phyloP scores from a whole-genome alignment of 176 grass and related monocot species.

The Hordeum marinum region DNA sequence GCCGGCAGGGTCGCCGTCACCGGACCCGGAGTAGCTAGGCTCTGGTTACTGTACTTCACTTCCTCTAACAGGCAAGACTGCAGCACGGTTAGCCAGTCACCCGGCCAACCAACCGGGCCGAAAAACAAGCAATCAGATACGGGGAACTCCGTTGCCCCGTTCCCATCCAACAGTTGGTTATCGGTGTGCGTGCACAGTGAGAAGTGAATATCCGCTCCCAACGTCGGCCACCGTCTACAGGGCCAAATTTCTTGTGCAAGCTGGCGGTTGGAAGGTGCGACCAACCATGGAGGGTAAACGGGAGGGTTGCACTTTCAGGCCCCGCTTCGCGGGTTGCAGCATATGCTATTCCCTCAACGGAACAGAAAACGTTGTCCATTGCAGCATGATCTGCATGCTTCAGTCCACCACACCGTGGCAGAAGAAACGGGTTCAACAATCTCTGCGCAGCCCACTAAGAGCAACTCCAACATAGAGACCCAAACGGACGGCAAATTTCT shows the following conservation, averaged over 20 bases:
- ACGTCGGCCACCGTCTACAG: not conserved
- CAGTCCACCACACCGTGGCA: too few relatives aligned
- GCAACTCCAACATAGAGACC: too few relatives aligned
- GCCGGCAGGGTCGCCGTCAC: slow-evolving; percentile 22
- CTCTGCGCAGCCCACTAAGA: too few relatives aligned
- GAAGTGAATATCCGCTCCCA: not conserved
- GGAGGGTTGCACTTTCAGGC: too few relatives aligned
- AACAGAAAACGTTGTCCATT: too few relatives aligned
- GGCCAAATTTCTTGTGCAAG: not conserved
- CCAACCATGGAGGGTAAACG: not conserved
- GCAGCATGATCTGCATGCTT: too few relatives aligned
- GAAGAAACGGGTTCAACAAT: too few relatives aligned
- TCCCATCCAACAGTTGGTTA: not conserved
- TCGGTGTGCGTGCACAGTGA: not conserved
- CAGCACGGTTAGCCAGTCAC: not conserved
- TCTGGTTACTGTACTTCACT: not conserved
- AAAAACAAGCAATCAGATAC: not conserved
- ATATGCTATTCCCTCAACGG: not conserved
- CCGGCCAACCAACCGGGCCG: slow-evolving; percentile 6
- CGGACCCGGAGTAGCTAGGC: slow-evolving; percentile 6
- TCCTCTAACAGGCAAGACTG: slow-evolving; percentile 16
- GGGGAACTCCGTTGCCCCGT: not conserved
- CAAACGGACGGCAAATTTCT: too few relatives aligned
- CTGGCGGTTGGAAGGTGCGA: not conserved
- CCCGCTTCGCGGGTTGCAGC: too few relatives aligned